Evolutionary conservation across 164 flowering plant species (phyloP), one percentile per base, ranked within the genome.

Genomic region (Aristolochia californica): DNA sequence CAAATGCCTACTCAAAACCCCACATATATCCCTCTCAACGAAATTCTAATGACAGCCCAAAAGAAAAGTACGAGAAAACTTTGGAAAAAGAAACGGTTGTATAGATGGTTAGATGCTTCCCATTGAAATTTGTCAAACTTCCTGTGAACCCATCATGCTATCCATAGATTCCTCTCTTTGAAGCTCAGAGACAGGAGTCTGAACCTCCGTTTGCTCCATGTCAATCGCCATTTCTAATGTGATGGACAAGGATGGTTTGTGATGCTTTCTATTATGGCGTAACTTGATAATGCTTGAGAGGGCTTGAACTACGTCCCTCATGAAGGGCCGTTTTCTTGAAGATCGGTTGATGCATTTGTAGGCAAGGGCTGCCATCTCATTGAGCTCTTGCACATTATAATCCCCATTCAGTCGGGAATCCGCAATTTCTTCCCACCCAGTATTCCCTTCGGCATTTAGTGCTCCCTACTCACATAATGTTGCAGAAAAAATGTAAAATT

Each of bases 361-460:
- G 48, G 90, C 97, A 63, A 89, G 82, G 61, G 74, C 68, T 24
- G 97, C 90, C 40, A 84, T 69, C 16, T 79, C 87, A 49, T 84
- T 82, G n/a, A 89, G 80, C 67, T 94, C 93, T 77, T 73, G 68
- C 26, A 69, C 45, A 28, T 85, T 79, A 48, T 81, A 81, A 51
- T 74, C 78, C 55, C 95, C 87, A 14, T 79, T 87, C 1, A 93
- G 80, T 49, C 81, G 76, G 43, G 89, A 74, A 66, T 89, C 99
- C 3, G 69, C 84, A 50, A 93, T 80, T 75, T 93, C 99, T 55
- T 93, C 99, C 99, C 99, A 93, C 40, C 90, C 97, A 51, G 65
- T 80, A 69, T 72, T 83, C 13, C 90, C 97, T 17, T 81, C 99
- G 0, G 78, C 55, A 56, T 66, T 76, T 81, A 93, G 77, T 34